A percentile compares a stretch with the other conserved stretches of the same genome.
Conservation (phyloP, 768 basidiomycete genomes). For the Phlebiopsis gigantea region DNA sequence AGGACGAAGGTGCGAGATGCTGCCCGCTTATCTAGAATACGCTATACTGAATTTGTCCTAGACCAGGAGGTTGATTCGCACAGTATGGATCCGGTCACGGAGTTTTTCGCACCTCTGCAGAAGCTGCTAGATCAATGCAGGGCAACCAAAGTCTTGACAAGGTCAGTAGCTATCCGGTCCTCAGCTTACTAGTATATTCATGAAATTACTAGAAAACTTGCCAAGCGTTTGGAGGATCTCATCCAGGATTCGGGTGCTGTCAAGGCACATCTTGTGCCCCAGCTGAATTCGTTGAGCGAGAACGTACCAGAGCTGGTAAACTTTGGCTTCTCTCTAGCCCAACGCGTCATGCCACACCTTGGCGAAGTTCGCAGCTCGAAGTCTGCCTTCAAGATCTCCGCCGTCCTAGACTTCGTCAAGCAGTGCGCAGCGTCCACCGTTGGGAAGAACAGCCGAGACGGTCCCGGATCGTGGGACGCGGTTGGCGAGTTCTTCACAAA, state of each 20-base stretch:
- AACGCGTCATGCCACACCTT: conserved; percentile 84
- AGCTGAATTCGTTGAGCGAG: conserved; percentile 68
- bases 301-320: conserved; percentile 79
- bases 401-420: conserved; percentile 65
- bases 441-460: conserved; percentile 61
- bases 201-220: conserved; percentile 68
- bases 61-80: conserved; percentile 73
- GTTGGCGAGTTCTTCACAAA: conserved; percentile 65
- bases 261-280: conserved; percentile 62
- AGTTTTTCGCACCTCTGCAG: conserved; percentile 79
- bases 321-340: conserved; percentile 89
- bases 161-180: conserved; percentile 33
- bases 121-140: conserved; percentile 78
- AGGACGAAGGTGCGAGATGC: conserved; percentile 82
- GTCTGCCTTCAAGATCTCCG: conserved; percentile 67
- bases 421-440: conserved; percentile 70
- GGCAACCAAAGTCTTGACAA: conserved; percentile 73
- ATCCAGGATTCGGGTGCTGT: conserved; percentile 67
- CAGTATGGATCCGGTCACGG: conserved; percentile 67
- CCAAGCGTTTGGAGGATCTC: conserved; percentile 79
- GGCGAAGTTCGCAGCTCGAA: conserved; percentile 76
- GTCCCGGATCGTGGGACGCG: conserved; percentile 71
- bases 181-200: background rate
- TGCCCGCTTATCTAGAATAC: background rate
- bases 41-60: conserved; percentile 23